Evolutionary conservation across 1,139 yeast species (phyloP), one percentile per base, ranked within the genome.

Genomic region (Debaryomycetaceae sp.): DNA sequence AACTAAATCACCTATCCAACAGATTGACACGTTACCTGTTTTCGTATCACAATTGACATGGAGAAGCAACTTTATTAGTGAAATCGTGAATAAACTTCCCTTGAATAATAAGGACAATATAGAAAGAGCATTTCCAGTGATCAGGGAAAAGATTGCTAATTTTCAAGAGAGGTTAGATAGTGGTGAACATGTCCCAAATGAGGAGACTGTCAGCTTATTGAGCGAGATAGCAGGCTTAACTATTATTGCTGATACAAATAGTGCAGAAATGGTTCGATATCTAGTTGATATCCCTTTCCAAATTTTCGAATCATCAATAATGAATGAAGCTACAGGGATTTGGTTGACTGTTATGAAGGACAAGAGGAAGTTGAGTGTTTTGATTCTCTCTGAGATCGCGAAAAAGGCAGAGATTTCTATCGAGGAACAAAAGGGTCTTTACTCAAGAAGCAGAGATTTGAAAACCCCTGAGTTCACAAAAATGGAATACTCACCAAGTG

Each of bases 401-500:
- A 68, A 72, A 44, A 72, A 72, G 49, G 88, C 95, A 88, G 90
- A 85, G 59, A 66, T 69, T 38, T 78, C 91, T 1, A 80, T 89
- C 40, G 75, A 76, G 38, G 68, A 74, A 36, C 68, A 70, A 14
- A 70, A 70, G 41, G 98, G 98, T 1, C 64, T 93, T 8, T 93
- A 79, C 59, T 79, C 85, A 6, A 74, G 70, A n/a, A 59, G 66
- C 5, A 66, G 70, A 53, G 96, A 90, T 60, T 62, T 81, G n/a
- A 58, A 57, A 1, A 72, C 73, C 42, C 85, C 95, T 6, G 89
- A 85, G 47, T 85, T 74, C 57, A 69, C 78, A 50, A 76, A 73
- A 48, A 93, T 93, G 99, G 96, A 88, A 54, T 95, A 95, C 58
- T 72, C 90, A 1, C 98, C 99, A 13, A 83, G 95, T 42, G 85